These are phyloP conservation scores for Lactarius sp. DNA, from an alignment of 768 basidiomycete genomes.

Conservation along the genomic window DNA sequence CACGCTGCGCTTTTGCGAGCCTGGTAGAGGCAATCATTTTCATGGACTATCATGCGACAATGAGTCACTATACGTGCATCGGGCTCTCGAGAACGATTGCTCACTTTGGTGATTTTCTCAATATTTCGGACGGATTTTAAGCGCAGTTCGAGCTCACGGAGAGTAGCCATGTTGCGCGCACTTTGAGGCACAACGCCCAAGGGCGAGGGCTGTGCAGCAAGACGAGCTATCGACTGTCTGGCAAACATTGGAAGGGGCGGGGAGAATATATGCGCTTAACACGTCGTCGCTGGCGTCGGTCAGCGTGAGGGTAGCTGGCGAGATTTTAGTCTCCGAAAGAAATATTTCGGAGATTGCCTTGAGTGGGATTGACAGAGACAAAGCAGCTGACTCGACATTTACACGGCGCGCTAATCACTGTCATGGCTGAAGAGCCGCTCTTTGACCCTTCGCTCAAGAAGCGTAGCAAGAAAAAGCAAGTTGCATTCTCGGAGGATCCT, in stretches of 20 bases:
- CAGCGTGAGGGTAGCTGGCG: constrained; percentile 26
- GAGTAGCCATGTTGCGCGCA: constrained; percentile 91
- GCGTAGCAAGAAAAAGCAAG: constrained; percentile 83
- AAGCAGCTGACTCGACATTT: no score
- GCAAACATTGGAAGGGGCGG: constrained; percentile 40
- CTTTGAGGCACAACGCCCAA: constrained; percentile 39
- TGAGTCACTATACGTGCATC: constrained; percentile 1
- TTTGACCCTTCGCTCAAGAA: constrained; percentile 79
- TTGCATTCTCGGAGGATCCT: constrained; percentile 81
- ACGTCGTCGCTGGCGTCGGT: constrained; percentile 27
- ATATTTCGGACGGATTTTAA: constrained; percentile 96
- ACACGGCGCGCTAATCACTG: constrained; percentile 28
- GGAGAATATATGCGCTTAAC: constrained; percentile 15
- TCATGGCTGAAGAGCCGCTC: constrained; percentile 68
- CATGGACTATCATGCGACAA: constrained; percentile 62
- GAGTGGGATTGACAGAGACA: neutral
- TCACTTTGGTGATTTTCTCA: constrained; percentile 98
- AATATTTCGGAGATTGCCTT: constrained; percentile 9
- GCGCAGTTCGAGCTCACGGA: constrained; percentile 94
- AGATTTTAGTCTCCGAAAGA: constrained; percentile 21
- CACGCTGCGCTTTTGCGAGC: constrained; percentile 90
- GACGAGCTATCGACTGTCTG: constrained; percentile 44
- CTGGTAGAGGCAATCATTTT: constrained; percentile 99
- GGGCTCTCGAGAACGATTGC: constrained; percentile 28
- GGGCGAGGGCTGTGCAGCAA: constrained; percentile 38